Evolutionary conservation across 441 rosid species (phyloP).

Genomic region (Hypseocharis bilobata): DNA sequence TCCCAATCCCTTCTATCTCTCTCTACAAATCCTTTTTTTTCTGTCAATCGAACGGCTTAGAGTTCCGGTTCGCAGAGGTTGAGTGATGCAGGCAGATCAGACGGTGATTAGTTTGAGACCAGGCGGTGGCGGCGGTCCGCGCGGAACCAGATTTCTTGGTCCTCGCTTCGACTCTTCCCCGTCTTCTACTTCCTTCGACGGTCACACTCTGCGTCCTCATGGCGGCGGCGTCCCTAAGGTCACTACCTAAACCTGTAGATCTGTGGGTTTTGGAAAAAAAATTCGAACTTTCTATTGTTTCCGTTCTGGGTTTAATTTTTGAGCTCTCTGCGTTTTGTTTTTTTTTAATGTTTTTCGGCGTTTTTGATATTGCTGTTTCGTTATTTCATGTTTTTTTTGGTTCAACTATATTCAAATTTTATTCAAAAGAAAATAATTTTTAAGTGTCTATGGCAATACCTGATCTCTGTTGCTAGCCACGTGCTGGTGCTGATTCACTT

Average conservation of each 20-base stretch:
- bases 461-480: no score
- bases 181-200: slow-evolving; percentile 40
- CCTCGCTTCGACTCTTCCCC: slow-evolving; percentile 38
- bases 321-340: background rate
- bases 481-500: no score
- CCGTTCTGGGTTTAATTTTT: background rate
- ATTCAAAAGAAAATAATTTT: no score
- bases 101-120: slow-evolving; percentile 94
- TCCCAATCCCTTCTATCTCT: no score
- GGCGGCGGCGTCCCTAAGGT: slow-evolving; percentile 30
- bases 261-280: slow-evolving; percentile 26
- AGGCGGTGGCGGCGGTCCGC: slow-evolving; percentile 56
- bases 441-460: no score
- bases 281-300: background rate
- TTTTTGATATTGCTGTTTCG: background rate
- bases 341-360: no score
- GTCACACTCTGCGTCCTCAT: slow-evolving; percentile 48
- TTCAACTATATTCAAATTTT: no score
- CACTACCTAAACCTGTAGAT: background rate
- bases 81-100: slow-evolving; percentile 57
- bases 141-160: slow-evolving; percentile 54
- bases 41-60: no score
- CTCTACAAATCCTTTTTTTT: no score
- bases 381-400: background rate
- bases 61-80: no score